Conservation (phyloP, 495 filamentous ascomycete species). For the Cladorrhinum samala region DNA sequence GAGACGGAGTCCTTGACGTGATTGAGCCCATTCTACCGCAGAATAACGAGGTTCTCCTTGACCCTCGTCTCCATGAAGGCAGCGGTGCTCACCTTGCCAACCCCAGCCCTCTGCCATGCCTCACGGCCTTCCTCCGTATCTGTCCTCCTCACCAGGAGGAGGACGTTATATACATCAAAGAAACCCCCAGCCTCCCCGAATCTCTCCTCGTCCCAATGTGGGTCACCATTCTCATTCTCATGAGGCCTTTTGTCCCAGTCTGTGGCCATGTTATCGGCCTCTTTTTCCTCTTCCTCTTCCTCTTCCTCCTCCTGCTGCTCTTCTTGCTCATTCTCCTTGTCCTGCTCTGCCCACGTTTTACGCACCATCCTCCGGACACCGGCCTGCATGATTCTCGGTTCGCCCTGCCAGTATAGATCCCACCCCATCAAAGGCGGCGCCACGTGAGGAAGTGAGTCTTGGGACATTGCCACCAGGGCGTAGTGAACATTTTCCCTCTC, state of each 20-base stretch:
- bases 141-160: not conserved
- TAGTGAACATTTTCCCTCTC: not conserved
- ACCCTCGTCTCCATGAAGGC: not conserved
- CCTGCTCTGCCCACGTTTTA: no score
- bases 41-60: no score
- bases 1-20: no score
- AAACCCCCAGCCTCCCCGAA: not conserved
- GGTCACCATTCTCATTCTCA: not conserved
- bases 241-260: not conserved
- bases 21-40: no score
- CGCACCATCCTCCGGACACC: no score
- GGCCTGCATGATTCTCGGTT: not conserved
- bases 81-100: not conserved
- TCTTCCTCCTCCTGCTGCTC: not conserved
- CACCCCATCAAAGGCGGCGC: constrained; percentile 10
- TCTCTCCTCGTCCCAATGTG: not conserved
- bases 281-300: not conserved
- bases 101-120: not conserved
- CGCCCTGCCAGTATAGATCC: constrained; percentile 10
- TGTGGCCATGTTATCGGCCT: not conserved
- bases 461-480: constrained; percentile 10
- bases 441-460: constrained; percentile 12
- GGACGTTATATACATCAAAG: not conserved
- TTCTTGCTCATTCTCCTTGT: not conserved
- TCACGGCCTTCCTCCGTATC: not conserved